Conservation (phyloP, 2,329 filamentous ascomycete species). For the Ophiostoma perfectum region DNA sequence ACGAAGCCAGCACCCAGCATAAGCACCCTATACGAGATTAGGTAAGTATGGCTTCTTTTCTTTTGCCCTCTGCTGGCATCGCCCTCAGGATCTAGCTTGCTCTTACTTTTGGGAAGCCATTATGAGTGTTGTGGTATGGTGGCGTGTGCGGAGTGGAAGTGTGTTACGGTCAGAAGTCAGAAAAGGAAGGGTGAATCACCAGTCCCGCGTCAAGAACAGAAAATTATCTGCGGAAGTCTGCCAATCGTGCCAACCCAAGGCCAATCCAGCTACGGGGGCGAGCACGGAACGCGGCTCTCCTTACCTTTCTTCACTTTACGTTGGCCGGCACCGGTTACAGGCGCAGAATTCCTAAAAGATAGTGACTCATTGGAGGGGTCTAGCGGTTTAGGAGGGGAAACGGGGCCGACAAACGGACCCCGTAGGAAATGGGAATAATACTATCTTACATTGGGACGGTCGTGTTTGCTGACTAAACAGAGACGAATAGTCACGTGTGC, state of each 20-base stretch:
- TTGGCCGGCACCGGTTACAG: slow-evolving; percentile 16
- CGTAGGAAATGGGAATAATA: slow-evolving; percentile 2
- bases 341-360: slow-evolving; percentile 12
- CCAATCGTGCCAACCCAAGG: not conserved
- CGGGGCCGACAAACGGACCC: slow-evolving; percentile 20
- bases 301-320: not conserved
- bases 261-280: not conserved
- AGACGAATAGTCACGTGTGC: slow-evolving; percentile 1
- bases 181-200: slow-evolving; percentile 1
- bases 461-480: not conserved
- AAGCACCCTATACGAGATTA: slow-evolving; percentile 25
- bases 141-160: slow-evolving; percentile 3
- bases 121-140: slow-evolving; percentile 14
- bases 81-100: not conserved
- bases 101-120: slow-evolving; percentile 22
- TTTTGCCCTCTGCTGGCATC: not conserved
- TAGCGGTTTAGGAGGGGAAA: slow-evolving; percentile 16
- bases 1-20: slow-evolving; percentile 54
- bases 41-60: not conserved
- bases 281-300: slow-evolving; percentile 16
- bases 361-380: slow-evolving; percentile 23
- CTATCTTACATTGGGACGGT: not conserved
- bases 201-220: not conserved
- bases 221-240: slow-evolving; percentile 17
- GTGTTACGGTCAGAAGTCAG: slow-evolving; percentile 5